These are phyloP conservation scores for Lactarius quietus DNA, from an alignment of 768 basidiomycete genomes.

Conservation along the genomic window DNA sequence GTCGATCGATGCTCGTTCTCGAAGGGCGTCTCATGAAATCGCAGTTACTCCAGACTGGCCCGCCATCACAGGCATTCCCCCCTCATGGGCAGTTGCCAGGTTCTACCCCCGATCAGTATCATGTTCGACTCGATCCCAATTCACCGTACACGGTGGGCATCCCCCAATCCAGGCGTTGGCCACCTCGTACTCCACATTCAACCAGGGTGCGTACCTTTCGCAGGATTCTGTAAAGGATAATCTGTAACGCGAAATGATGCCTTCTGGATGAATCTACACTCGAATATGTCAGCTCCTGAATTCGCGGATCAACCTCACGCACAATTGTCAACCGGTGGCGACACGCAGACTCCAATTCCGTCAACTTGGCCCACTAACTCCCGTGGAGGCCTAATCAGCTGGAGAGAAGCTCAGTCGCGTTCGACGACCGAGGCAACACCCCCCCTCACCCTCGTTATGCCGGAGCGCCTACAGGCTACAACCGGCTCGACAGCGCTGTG, in stretches of 20 bases:
- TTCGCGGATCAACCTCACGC: constrained; percentile 3
- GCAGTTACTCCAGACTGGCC: not conserved
- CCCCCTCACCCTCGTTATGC: not conserved
- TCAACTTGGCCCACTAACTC: not conserved
- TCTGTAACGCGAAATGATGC: not conserved
- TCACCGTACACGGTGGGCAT: not conserved
- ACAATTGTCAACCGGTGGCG: not conserved
- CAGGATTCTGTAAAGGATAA: not conserved
- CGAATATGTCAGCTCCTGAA: not conserved
- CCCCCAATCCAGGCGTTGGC: not conserved
- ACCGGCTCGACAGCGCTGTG: not conserved
- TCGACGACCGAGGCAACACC: not conserved
- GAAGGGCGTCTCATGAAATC: not conserved
- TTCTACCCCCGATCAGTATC: not conserved
- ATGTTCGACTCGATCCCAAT: not conserved
- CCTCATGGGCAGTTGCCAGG: not conserved
- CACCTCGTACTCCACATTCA: not conserved
- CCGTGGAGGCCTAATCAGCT: not conserved
- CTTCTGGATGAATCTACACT: not conserved
- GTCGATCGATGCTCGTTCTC: not conserved
- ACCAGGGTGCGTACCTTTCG: not conserved
- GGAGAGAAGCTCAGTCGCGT: not conserved
- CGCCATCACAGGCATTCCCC: not conserved
- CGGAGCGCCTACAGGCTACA: not conserved
- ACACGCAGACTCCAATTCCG: not conserved